Percentiles rank a stretch among this genome's conserved stretches.
These are phyloP conservation scores for Tuber magnatum DNA, from an alignment of 495 filamentous ascomycete genomes.

Conservation along the genomic window DNA sequence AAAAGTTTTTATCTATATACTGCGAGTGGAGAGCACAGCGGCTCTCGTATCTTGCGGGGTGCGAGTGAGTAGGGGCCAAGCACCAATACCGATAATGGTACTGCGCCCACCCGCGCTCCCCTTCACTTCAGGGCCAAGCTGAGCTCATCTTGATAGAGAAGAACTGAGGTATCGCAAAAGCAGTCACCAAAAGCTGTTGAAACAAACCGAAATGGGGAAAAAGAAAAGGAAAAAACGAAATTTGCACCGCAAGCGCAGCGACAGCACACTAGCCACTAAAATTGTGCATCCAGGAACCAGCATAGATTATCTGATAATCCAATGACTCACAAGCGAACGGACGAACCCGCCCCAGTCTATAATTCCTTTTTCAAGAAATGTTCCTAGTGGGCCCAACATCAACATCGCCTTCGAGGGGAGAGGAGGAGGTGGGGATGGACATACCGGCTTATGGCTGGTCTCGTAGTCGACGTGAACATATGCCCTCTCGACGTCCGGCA, in stretches of 20 bases:
- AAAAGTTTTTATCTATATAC: background rate
- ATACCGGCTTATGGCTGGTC: conserved; percentile 83
- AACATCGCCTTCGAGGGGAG: background rate
- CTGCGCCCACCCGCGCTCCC: background rate
- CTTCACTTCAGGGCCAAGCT: background rate
- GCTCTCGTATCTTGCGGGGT: background rate
- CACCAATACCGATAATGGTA: background rate
- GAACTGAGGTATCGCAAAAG: background rate
- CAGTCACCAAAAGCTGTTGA: background rate
- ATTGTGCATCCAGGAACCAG: background rate
- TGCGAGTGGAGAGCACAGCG: background rate
- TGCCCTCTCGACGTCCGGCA: conserved; percentile 86
- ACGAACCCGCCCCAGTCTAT: conserved; percentile 33
- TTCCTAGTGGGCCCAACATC: conserved; percentile 26
- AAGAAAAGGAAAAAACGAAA: background rate
- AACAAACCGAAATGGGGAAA: background rate
- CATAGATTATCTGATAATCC: background rate
- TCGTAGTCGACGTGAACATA: conserved; percentile 99
- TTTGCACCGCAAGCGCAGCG: background rate
- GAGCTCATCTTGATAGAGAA: background rate
- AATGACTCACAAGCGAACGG: background rate
- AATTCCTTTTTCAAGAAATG: conserved; percentile 60
- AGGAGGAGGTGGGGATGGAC: background rate
- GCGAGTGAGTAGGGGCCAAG: background rate
- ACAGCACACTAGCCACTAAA: background rate